These are phyloP conservation scores for Monosporascus sp. DNA, from an alignment of 2,329 filamentous ascomycete species.

Conservation along the genomic window DNA sequence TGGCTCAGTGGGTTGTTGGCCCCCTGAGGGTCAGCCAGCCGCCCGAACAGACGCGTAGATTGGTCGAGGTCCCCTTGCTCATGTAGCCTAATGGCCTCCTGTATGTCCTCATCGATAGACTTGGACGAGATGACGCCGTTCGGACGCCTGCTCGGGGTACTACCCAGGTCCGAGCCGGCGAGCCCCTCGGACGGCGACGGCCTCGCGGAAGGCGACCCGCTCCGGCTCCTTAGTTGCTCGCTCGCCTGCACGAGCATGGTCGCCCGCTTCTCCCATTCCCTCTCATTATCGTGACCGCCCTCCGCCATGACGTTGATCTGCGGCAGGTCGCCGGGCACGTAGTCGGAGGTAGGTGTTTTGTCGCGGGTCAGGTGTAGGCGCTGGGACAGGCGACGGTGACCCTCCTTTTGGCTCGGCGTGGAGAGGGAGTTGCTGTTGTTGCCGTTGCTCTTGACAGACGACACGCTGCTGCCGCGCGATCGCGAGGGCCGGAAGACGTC, in stretches of 20 bases:
- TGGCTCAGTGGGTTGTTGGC: constrained; percentile 91
- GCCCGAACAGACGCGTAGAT: constrained; percentile 81
- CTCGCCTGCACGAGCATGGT: constrained; percentile 74
- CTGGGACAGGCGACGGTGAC: constrained; percentile 54
- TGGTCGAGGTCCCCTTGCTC: constrained; percentile 72
- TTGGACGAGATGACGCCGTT: constrained; percentile 40
- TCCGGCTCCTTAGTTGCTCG: constrained; percentile 35
- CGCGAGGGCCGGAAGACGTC: constrained; percentile 38
- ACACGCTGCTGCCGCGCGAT: constrained; percentile 43
- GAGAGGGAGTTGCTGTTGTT: constrained; percentile 28
- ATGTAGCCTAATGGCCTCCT: constrained; percentile 91
- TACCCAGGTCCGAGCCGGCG: constrained; percentile 20
- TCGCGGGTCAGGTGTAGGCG: constrained; percentile 60
- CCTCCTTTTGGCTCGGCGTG: constrained; percentile 14
- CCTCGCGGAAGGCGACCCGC: constrained; percentile 26
- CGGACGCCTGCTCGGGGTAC: constrained; percentile 9
- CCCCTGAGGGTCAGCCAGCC: constrained; percentile 74
- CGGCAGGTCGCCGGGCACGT: constrained; percentile 75
- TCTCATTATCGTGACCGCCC: constrained; percentile 49
- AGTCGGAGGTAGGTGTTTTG: constrained; percentile 52
- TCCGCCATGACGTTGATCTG: constrained; percentile 52
- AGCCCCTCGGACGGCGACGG: constrained; percentile 28
- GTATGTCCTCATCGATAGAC: constrained; percentile 66
- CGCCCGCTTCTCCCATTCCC: constrained; percentile 86
- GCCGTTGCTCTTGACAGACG: constrained; percentile 28